Evolutionary conservation across 2,329 filamentous ascomycete species (phyloP), one percentile per base, ranked within the genome.

Genomic region (Pseudogymnoascus verrucosus): DNA sequence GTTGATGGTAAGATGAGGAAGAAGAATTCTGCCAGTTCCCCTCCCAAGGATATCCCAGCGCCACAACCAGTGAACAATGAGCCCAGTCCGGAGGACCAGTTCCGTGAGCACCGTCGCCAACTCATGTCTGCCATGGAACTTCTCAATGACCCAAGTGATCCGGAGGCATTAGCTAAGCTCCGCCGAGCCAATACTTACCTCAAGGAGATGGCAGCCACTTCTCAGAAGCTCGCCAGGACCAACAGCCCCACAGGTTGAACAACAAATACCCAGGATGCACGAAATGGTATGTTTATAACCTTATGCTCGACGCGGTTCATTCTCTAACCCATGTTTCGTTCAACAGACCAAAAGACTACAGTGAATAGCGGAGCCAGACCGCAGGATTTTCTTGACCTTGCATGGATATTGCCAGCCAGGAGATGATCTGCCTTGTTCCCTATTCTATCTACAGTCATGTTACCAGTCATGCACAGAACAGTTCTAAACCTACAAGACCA

Each of bases 391-490:
- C 61, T 62, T 40, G 28, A 62, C 34, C 61, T 47, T 40, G 39
- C 61, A 62, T 62, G 61, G 28, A 62, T 34, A 62, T 47, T 44
- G 51, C 61, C 61, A 61, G 31, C 59, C 59, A 61, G 59, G 59
- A 61, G 34, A 61, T 31, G n/a, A 44, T 39, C 59, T 42, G 37
- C 31, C 31, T 59, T 37, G 39, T 39, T 60, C 47, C 42, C 23
- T 40, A 28, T 34, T 34, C 23, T 57, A 64, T 31, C 28, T 36
- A 64, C 64, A 69, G 68, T 66, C 69, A 69, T 71, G 68, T 51
- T 63, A 66, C 68, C 69, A 70, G 69, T 67, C 69, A 71, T 70
- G 68, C 69, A 69, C 54, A 66, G 10, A 57, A 57, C 51, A 57
- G 51, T 57, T 57, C 8, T 57, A 34, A 16, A 57, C 6, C 51